Conservation (phyloP, 495 filamentous ascomycete species). For the Neurospora intermedia region DNA sequence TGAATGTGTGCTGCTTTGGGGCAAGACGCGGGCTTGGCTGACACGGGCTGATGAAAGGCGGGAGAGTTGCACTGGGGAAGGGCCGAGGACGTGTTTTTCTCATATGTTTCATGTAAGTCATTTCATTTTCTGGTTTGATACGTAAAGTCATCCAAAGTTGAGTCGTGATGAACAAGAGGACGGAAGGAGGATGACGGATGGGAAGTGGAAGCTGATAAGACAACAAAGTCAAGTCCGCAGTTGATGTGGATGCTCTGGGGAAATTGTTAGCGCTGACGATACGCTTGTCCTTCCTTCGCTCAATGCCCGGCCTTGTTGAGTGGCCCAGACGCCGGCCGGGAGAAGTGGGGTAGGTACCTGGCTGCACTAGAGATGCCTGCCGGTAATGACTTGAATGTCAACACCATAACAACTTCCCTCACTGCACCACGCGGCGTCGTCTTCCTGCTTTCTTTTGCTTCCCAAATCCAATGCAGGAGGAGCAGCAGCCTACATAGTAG, state of each 20-base stretch:
- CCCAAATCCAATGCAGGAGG: not conserved
- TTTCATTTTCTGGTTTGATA: not conserved
- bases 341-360: not conserved
- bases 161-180: not conserved
- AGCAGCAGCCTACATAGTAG: not conserved
- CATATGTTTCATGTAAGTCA: not conserved
- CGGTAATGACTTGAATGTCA: not conserved
- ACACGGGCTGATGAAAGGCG: not conserved
- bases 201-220: not conserved
- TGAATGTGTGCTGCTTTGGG: not conserved
- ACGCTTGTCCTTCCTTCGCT: not conserved
- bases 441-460: not conserved
- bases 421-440: not conserved
- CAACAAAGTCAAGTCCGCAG: not conserved
- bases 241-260: not conserved
- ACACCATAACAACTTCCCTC: not conserved
- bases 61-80: not conserved
- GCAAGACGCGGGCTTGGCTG: not conserved
- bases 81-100: not conserved
- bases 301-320: no score
- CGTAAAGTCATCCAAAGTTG: no score
- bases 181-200: not conserved
- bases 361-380: not conserved
- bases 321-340: not conserved
- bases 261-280: not conserved